Evolutionary conservation across 176 grass and related monocot genomes (phyloP).

Genomic region (Hordeum marinum): DNA sequence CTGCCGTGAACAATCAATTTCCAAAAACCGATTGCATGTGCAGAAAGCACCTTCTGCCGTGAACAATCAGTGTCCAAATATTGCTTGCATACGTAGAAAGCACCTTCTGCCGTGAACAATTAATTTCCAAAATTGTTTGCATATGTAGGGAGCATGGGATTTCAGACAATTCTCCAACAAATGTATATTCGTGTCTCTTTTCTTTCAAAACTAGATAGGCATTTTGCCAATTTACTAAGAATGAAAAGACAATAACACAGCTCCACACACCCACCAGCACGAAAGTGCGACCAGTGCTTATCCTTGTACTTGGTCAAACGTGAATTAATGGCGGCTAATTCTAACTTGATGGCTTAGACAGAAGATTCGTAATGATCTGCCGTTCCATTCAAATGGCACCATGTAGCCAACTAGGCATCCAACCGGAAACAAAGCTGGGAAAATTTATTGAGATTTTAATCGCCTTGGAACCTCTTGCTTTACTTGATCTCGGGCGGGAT

Average conservation of each 20-base stretch:
- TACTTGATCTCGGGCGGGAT: not conserved
- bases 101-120: not conserved
- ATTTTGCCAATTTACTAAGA: not conserved
- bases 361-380: not conserved
- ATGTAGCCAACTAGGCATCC: not conserved
- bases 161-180: not conserved
- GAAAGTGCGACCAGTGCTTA: not conserved
- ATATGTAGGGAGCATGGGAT: not conserved
- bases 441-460: not conserved
- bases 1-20: not conserved
- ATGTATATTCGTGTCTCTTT: not conserved
- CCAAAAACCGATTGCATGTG: too few relatives aligned
- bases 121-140: conserved; percentile 7
- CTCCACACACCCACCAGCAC: not conserved
- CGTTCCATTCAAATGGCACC: not conserved
- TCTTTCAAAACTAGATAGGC: not conserved
- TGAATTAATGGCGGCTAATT: not conserved
- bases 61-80: too few relatives aligned
- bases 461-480: not conserved
- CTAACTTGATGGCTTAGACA: not conserved
- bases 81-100: too few relatives aligned
- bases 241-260: not conserved
- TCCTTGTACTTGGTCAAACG: not conserved
- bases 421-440: not conserved
- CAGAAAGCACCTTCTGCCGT: not conserved